Percentiles rank a stretch among this genome's conserved stretches.
Evolutionary conservation across 768 basidiomycete species (phyloP).

Genomic region (Lactifluus volemus): DNA sequence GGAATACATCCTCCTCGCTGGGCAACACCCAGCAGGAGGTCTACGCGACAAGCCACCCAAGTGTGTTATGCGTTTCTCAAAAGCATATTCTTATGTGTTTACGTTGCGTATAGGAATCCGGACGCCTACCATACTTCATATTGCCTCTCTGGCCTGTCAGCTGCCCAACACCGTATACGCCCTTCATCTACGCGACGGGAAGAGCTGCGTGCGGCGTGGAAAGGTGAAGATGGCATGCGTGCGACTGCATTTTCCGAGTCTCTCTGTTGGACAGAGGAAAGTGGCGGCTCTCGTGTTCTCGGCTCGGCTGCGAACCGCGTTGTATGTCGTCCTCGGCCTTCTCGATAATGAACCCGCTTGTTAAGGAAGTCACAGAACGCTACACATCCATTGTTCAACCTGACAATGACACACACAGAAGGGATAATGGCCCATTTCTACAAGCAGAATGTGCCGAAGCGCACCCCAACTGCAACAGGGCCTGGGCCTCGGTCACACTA

Average conservation of each 20-base stretch:
- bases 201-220: constrained; percentile 35
- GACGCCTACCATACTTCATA: constrained; percentile 95
- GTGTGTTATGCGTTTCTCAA: constrained; percentile 32
- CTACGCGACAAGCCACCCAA: constrained; percentile 94
- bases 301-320: constrained; percentile 58
- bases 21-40: constrained; percentile 80
- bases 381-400: constrained; percentile 70
- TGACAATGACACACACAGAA: constrained; percentile 60
- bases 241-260: constrained; percentile 43
- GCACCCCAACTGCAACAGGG: not conserved
- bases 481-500: not conserved
- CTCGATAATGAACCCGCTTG: not conserved
- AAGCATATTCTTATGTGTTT: not conserved
- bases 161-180: constrained; percentile 72
- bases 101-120: constrained; percentile 44
- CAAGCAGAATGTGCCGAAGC: constrained; percentile 40
- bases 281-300: constrained; percentile 44
- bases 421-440: constrained; percentile 70
- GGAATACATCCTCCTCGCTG: constrained; percentile 78
- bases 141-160: constrained; percentile 82
- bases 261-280: constrained; percentile 62
- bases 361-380: constrained; percentile 48
- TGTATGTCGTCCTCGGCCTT: constrained; percentile 31
- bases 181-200: constrained; percentile 34
- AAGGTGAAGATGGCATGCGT: constrained; percentile 27